phyloP scores from a whole-genome alignment of 371 early-diverging fungal species.

The Zychaea mexicana region DNA sequence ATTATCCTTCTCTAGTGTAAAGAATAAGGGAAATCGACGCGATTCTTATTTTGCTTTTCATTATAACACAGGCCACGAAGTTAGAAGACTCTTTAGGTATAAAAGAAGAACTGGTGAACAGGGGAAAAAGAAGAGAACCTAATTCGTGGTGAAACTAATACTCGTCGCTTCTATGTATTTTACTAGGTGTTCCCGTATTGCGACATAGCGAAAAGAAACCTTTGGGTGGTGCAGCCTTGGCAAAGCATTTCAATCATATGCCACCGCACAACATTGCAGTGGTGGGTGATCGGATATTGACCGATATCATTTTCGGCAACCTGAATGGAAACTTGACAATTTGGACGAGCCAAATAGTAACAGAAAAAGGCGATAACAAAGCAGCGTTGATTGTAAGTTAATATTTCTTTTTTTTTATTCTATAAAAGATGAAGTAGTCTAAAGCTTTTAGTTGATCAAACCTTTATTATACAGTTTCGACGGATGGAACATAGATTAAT shows the following conservation, averaged over 20 bases:
- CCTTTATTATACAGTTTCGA: constrained; percentile 41
- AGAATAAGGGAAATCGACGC: too few species aligned
- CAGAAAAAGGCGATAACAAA: constrained; percentile 78
- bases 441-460: not conserved
- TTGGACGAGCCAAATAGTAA: constrained; percentile 70
- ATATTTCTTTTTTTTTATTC: not conserved
- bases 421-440: too few species aligned
- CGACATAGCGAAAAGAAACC: constrained; percentile 81
- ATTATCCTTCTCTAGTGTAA: too few species aligned
- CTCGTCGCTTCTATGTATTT: too few species aligned
- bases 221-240: constrained; percentile 66
- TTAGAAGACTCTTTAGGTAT: constrained; percentile 44
- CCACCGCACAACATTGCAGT: constrained; percentile 62
- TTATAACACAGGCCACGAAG: constrained; percentile 37
- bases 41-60: not conserved
- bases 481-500: constrained; percentile 53
- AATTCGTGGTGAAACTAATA: too few species aligned
- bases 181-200: constrained; percentile 57
- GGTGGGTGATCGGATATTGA: constrained; percentile 89
- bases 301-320: constrained; percentile 89
- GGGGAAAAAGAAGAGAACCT: not conserved
- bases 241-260: constrained; percentile 23
- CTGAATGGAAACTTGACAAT: constrained; percentile 74
- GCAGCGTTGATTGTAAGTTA: constrained; percentile 62
- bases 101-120: not conserved